Percentiles rank a stretch among this genome's conserved stretches.
These are phyloP conservation scores for Haematococcus lacustris DNA, from an alignment of 139 green algal genomes.

Conservation along the genomic window DNA sequence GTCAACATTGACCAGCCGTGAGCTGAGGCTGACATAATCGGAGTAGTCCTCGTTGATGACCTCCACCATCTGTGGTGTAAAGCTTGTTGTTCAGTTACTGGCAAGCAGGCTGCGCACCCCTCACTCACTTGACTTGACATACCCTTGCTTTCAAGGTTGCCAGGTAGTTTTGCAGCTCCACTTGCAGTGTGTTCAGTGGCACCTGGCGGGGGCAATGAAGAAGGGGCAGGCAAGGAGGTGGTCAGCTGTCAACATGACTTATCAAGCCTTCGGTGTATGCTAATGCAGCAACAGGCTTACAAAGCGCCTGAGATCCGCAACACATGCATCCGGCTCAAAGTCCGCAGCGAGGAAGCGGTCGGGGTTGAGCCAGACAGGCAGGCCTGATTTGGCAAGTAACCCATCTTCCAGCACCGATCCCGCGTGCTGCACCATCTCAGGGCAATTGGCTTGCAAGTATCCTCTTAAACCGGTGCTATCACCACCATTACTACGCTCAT, in stretches of 20 bases:
- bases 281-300: slow-evolving; percentile 31
- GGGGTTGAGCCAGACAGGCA: slow-evolving; percentile 75
- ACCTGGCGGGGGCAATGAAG: slow-evolving; percentile 60
- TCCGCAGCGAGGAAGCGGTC: slow-evolving; percentile 55
- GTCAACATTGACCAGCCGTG: slow-evolving; percentile 79
- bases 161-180: slow-evolving; percentile 70
- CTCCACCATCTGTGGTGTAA: slow-evolving; percentile 55
- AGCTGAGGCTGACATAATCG: slow-evolving; percentile 85
- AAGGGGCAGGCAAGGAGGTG: neutral
- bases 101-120: neutral
- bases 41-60: slow-evolving; percentile 93
- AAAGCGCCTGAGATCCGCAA: slow-evolving; percentile 71
- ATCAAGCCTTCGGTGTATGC: neutral
- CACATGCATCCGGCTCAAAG: slow-evolving; percentile 71
- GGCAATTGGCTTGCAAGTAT: no score
- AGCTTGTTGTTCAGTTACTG: neutral
- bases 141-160: slow-evolving; percentile 64
- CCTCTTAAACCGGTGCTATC: no score
- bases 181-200: slow-evolving; percentile 71
- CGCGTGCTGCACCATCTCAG: no score
- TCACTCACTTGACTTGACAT: neutral
- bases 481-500: no score
- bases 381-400: no score
- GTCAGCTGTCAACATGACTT: neutral
- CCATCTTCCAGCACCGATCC: no score